Evolutionary conservation across 176 grass and related monocot genomes (phyloP).

Genomic region (Areca catechu): DNA sequence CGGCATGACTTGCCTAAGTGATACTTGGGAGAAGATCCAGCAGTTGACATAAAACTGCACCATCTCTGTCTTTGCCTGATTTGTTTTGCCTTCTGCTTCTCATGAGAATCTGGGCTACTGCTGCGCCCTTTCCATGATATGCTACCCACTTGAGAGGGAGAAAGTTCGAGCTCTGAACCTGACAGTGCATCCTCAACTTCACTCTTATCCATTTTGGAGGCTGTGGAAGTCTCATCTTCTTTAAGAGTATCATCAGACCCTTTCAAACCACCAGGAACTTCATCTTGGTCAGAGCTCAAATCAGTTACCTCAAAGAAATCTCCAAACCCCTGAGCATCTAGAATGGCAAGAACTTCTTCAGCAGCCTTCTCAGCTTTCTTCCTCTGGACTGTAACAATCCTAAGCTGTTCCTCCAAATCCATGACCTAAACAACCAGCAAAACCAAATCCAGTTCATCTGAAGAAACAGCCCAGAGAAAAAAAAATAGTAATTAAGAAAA

Average conservation of each 20-base stretch:
- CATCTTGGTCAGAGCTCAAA: slow-evolving; percentile 40
- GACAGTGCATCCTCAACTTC: slow-evolving; percentile 34
- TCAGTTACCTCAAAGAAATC: slow-evolving; percentile 42
- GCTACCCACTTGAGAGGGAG: slow-evolving; percentile 29
- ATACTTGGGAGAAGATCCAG: slow-evolving; percentile 70
- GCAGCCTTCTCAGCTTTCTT: slow-evolving; percentile 65
- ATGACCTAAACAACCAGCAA: slow-evolving; percentile 34
- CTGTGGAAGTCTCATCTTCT: slow-evolving; percentile 1
- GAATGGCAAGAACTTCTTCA: slow-evolving; percentile 46
- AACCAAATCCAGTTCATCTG: not conserved
- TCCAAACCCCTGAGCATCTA: slow-evolving; percentile 54
- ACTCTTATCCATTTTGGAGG: slow-evolving; percentile 4
- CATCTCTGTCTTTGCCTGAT: slow-evolving; percentile 41
- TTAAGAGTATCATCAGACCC: slow-evolving; percentile 2
- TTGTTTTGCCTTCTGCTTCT: slow-evolving; percentile 47
- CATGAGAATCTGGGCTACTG: slow-evolving; percentile 49
- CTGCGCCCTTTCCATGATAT: slow-evolving; percentile 82
- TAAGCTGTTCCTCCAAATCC: slow-evolving; percentile 89
- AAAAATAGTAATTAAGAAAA: not conserved
- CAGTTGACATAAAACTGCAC: slow-evolving; percentile 33
- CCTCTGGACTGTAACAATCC: slow-evolving; percentile 48
- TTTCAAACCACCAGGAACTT: slow-evolving; percentile 8
- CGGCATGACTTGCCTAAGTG: slow-evolving; percentile 80
- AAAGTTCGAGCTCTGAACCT: slow-evolving; percentile 32
- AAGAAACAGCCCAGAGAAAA: not conserved